These are phyloP conservation scores for Bothriochloa decipiens DNA, from an alignment of 176 grass and related monocot genomes.

Conservation along the genomic window DNA sequence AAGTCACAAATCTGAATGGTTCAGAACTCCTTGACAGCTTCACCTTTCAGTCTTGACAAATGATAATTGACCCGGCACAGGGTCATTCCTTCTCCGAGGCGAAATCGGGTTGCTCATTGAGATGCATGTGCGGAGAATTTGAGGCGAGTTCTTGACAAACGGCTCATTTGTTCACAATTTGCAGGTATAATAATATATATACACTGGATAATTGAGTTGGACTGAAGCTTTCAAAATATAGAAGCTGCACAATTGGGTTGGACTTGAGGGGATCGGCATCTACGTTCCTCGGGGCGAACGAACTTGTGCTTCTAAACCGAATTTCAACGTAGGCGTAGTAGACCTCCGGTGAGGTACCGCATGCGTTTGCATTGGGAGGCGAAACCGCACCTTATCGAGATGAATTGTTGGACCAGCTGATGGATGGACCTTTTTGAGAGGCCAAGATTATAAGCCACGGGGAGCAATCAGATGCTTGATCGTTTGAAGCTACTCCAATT, in stretches of 20 bases:
- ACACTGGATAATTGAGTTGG: not conserved
- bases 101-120: not conserved
- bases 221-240: conserved; percentile 14
- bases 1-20: not conserved
- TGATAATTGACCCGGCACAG: conserved; percentile 2
- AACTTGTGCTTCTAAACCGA: conserved; percentile 41
- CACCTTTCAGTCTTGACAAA: not conserved
- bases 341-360: conserved; percentile 23
- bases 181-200: no score
- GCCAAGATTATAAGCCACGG: not conserved
- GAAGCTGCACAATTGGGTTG: conserved; percentile 1
- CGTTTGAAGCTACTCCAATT: not conserved
- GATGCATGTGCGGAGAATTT: not conserved
- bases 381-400: conserved; percentile 36
- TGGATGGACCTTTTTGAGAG: conserved; percentile 25
- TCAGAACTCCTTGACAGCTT: not conserved
- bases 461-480: conserved; percentile 23
- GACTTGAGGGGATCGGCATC: conserved; percentile 24
- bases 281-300: conserved; percentile 26
- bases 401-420: conserved; percentile 35
- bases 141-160: conserved; percentile 38
- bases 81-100: conserved; percentile 4
- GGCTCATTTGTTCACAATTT: not conserved
- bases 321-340: conserved; percentile 37
- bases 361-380: conserved; percentile 41